These are phyloP conservation scores for Alectoria sarmentosa DNA, from an alignment of 495 filamentous ascomycete species.

Conservation along the genomic window DNA sequence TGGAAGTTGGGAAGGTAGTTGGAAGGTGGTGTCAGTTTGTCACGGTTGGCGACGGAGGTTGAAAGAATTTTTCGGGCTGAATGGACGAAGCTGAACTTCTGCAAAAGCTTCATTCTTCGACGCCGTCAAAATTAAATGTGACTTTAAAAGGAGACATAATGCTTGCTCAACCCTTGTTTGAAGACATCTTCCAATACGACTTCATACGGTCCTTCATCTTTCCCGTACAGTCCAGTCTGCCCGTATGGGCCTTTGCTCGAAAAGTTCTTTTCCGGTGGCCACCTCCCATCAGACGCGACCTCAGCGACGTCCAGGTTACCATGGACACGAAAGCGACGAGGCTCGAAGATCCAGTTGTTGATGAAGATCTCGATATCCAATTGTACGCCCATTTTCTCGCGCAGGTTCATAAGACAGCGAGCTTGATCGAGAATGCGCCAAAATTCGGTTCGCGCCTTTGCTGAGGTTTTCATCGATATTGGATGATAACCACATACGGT, in stretches of 20 bases:
- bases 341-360: conserved; percentile 42
- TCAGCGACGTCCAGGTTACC: conserved; percentile 40
- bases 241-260: conserved; percentile 47
- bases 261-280: conserved; percentile 31
- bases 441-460: conserved; percentile 27
- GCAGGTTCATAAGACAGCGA: conserved; percentile 34
- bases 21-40: conserved; percentile 68
- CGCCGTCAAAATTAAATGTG: background rate
- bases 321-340: conserved; percentile 38
- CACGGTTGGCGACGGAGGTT: conserved; percentile 5
- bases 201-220: conserved; percentile 38
- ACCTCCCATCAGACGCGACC: conserved; percentile 33
- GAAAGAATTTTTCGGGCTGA: no score
- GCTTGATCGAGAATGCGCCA: conserved; percentile 34
- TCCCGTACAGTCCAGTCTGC: conserved; percentile 45
- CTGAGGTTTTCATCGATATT: conserved; percentile 20
- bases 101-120: background rate
- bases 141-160: conserved; percentile 15
- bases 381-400: conserved; percentile 23
- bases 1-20: conserved; percentile 56
- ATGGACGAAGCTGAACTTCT: background rate
- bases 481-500: conserved; percentile 35
- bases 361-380: conserved; percentile 44
- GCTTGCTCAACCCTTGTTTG: conserved; percentile 31
- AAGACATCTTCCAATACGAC: conserved; percentile 38